phyloP scores from a whole-genome alignment of 1,139 yeast genomes.

The Nakaseomyces kungkrabaensis region DNA sequence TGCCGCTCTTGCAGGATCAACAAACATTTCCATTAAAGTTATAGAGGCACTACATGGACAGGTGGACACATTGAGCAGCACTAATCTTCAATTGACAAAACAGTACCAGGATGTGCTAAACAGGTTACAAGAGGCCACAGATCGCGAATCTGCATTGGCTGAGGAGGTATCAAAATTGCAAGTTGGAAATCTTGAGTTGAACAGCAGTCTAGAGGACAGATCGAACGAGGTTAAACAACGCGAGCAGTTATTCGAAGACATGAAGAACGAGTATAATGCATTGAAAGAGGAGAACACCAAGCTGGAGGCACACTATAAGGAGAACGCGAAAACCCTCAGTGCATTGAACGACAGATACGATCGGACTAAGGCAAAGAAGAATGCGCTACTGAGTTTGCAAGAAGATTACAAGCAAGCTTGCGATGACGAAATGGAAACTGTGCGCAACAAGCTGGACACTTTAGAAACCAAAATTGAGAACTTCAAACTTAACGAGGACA shows the following conservation, averaged over 20 bases:
- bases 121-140: constrained; percentile 39
- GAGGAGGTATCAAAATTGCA: constrained; percentile 38
- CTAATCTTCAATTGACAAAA: constrained; percentile 38
- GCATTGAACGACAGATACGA: constrained; percentile 1
- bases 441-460: constrained; percentile 55
- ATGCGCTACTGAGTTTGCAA: constrained; percentile 33
- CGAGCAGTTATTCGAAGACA: constrained; percentile 8
- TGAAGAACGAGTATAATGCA: constrained; percentile 64
- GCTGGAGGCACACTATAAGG: constrained; percentile 53
- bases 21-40: constrained; percentile 37
- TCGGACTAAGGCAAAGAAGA: constrained; percentile 8
- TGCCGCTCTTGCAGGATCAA: neutral
- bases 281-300: constrained; percentile 51
- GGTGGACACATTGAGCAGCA: constrained; percentile 46
- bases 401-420: constrained; percentile 41
- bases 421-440: constrained; percentile 43
- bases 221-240: neutral
- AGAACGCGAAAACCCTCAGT: constrained; percentile 39
- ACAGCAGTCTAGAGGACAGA: constrained; percentile 29
- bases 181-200: constrained; percentile 61
- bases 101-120: constrained; percentile 43
- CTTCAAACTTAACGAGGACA: constrained; percentile 47
- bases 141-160: constrained; percentile 48
- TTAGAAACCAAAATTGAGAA: constrained; percentile 34
- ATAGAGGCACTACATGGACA: constrained; percentile 49